Base-by-base conservation (phyloP, 225 moss, liverwort and hornwort species). In the Marchantia polymorpha region DNA sequence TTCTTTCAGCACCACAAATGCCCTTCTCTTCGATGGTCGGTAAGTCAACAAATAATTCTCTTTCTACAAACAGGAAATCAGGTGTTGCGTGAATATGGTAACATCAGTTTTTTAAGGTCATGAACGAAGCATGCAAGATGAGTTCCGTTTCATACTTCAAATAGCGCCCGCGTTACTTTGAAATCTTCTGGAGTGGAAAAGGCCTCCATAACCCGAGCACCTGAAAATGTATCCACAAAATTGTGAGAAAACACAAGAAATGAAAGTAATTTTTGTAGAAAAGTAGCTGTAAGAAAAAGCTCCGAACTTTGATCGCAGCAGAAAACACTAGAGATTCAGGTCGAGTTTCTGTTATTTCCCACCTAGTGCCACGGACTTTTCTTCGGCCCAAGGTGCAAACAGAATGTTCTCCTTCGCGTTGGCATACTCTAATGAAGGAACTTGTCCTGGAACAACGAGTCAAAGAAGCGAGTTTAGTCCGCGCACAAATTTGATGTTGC, bases 31-130 rank as follows among this genome's bases (percentile, higher is more conserved):
- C 65, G 76, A 89, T 76, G 86, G 81, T 77, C 90, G 92, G 69
- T 99, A 99, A 0, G 92, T 93, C 81, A 99, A 86, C n/a, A 99
- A 82, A 75, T 90, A 99, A 3, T 88, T 95, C 31, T 97, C 97
- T 75, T 81, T 91, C 97, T 94, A 48, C 64, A 84, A 17, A 27
- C 29, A 50, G 31, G 60, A 74, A 26, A 51, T 56, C 60, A 15
- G 27, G 77, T 72, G 31, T 54, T 63, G 16, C 9, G 13, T 56
- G 15, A 55, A 25, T 56, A 12, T 54, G 8, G 20, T 8, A 53
- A 53, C 17, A 74, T 13, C 26, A 56, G 22, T 10, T 51, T 46
- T n/a, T n/a, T n/a, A n/a, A 65, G 29, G 66, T 25, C 5, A 19
- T 12, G 7, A 66, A 64, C 11, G 77, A 2, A 22, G 16, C 51